phyloP scores from a whole-genome alignment of 345 rosid genomes.

The Aquilaria malaccensis region DNA sequence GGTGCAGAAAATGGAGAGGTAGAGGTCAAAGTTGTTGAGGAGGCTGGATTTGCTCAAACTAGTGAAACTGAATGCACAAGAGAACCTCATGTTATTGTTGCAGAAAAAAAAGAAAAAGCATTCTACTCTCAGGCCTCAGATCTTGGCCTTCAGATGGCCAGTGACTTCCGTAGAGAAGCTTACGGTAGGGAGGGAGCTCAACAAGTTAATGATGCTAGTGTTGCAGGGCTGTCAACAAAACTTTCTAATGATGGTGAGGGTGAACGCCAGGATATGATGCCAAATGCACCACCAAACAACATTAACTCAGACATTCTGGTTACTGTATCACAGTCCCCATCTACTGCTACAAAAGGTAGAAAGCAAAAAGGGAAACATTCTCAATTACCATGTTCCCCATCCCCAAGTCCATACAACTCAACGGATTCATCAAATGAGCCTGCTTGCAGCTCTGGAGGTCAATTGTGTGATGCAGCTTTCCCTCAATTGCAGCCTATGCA shows the following conservation, averaged over 20 bases:
- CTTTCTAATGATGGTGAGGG: slow-evolving; percentile 23
- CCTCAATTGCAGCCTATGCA: slow-evolving; percentile 40
- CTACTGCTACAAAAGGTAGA: slow-evolving; percentile 36
- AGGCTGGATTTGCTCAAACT: slow-evolving; percentile 28
- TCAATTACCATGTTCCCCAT: slow-evolving; percentile 33
- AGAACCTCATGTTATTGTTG: slow-evolving; percentile 21
- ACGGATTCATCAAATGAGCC: slow-evolving; percentile 44
- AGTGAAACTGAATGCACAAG: slow-evolving; percentile 24
- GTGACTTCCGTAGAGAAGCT: slow-evolving; percentile 31
- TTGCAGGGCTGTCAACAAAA: slow-evolving; percentile 20
- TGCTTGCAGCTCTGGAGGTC: slow-evolving; percentile 25
- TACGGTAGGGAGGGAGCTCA: slow-evolving; percentile 24
- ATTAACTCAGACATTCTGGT: slow-evolving; percentile 22
- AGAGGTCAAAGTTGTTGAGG: slow-evolving; percentile 48
- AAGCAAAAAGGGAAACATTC: slow-evolving; percentile 39
- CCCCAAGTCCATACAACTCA: slow-evolving; percentile 40
- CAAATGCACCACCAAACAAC: slow-evolving; percentile 23
- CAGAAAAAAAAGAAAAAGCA: slow-evolving; percentile 38
- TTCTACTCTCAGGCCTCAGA: slow-evolving; percentile 60
- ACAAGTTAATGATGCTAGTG: slow-evolving; percentile 20
- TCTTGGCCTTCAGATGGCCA: slow-evolving; percentile 44
- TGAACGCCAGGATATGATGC: slow-evolving; percentile 23
- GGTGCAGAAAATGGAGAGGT: slow-evolving; percentile 34
- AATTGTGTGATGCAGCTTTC: slow-evolving; percentile 27
- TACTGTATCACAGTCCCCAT: slow-evolving; percentile 19